Evolutionary conservation across 257 asterid species (phyloP), one percentile per base, ranked within the genome.

Genomic region (Schizonepeta tenuifolia): DNA sequence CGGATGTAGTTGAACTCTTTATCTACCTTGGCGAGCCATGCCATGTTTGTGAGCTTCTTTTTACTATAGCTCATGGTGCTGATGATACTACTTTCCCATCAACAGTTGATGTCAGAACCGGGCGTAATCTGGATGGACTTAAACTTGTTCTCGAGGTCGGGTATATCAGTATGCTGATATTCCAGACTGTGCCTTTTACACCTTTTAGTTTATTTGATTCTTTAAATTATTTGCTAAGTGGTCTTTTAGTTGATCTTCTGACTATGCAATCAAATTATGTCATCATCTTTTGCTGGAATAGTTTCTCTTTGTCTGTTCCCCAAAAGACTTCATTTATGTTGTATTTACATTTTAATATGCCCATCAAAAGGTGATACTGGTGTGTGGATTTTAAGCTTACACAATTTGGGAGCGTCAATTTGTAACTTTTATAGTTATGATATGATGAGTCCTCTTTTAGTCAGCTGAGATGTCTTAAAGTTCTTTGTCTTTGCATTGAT

Each of bases 41-140:
- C 80, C 99, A 94, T 87, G 95, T 85, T 70, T 84, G 88, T 73
- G 96, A 94, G 81, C 89, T 94, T 78, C 99, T 94, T 86, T 95
- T 94, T 72, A 91, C 97, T 50, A 70, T 89, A 75, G 89, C 95
- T 4, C 99, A 94, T 83, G 99, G 97, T 70, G 89, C 93, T 76
- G 99, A 94, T 89, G 99, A 94, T 89, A 82, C 97, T 64, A 89
- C 97, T 53, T 88, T 83, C 77, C 97, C 99, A 75, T 86, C 97
- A 66, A 90, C 93, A 46, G 93, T 91, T 80, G 99, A 91, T 82
- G 96, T 94, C 82, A 94, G 97, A 81, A 91, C 90, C 2, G 99
- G 99, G 63, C 88, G 90, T 70, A 75, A 75, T 80, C 78, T 94
- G 79, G 99, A 94, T 82, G 93, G 91, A 71, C 97, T 94, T 62